Evolutionary conservation across 495 filamentous ascomycete species (phyloP), one percentile per base, ranked within the genome.

Genomic region (Trichoderma gamsii): DNA sequence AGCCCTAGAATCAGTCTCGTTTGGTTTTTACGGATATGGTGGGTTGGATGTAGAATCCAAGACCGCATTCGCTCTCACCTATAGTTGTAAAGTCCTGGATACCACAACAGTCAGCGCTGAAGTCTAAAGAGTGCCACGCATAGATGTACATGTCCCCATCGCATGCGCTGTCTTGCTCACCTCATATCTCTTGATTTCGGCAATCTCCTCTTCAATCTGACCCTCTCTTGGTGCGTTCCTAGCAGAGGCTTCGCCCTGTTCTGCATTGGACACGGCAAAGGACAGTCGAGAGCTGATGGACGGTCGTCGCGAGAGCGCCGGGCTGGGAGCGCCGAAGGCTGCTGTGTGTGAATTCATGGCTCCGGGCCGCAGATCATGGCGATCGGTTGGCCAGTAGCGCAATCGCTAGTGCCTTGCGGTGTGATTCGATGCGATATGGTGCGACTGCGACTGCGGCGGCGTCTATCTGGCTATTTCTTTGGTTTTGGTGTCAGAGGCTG

Each of bases 161-260:
- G 13, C 61, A 46, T 38, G 41, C 64, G 25, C 38, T 21, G 9
- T 21, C 35, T 23, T 21, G 35, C 72, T 52, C 75, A 89, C 89
- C 80, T 98, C 95, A 80, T 99, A 99, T 79, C 96, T 86, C 78
- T 97, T 97, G 75, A 99, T 97, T 81, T 97, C 90, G 59, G 89
- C 94, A 72, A 99, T 97, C 80, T 99, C 95, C 75, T 99, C 94
- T 61, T 91, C 88, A 72, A 97, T 90, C 66, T 90, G 87, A 68
- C 87, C 75, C 66, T 76, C 72, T 68, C 74, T 72, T 63, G 76
- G 76, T 69, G 81, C 77, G 67, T 72, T 56, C 18, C 76, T 72
- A 21, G 61, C 70, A 71, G 73, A 78, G 67, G 67, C 81, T 80
- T 89, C 83, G 66, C 85, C 85, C 64, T 81, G 83, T 72, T 87